Conservation (phyloP, 176 grass and related monocot genomes). For the Juncus effusus region DNA sequence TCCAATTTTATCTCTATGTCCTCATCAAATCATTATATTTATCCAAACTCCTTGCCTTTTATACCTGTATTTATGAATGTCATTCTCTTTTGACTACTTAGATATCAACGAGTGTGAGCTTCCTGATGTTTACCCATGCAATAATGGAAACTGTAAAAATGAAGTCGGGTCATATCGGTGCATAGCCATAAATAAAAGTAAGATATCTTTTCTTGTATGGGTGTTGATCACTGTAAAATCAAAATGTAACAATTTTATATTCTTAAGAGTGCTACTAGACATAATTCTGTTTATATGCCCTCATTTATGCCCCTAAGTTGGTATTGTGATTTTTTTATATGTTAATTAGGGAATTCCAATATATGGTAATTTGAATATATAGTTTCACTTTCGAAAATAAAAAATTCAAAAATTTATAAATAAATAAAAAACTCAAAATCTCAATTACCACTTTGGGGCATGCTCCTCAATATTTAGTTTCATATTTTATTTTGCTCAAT, state of each 20-base stretch:
- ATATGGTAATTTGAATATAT: too few relatives aligned
- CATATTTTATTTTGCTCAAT: too few relatives aligned
- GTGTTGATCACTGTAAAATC: slow-evolving; percentile 31
- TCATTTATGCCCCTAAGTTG: not conserved
- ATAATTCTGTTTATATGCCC: not conserved
- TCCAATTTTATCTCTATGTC: too few relatives aligned
- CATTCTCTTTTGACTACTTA: not conserved
- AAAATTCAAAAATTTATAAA: too few relatives aligned
- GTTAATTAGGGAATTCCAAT: too few relatives aligned
- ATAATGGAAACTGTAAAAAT: slow-evolving; percentile 37
- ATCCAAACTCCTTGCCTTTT: too few relatives aligned
- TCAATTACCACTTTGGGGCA: too few relatives aligned
- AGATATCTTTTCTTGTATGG: slow-evolving; percentile 9
- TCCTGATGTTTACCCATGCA: slow-evolving; percentile 22
- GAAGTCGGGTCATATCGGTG: slow-evolving; percentile 19
- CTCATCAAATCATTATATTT: too few relatives aligned
- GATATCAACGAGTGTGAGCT: slow-evolving; percentile 57
- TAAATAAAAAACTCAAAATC: too few relatives aligned
- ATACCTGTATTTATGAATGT: too few relatives aligned
- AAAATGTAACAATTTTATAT: slow-evolving; percentile 32
- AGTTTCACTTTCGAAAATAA: too few relatives aligned
- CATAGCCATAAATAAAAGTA: slow-evolving; percentile 27
- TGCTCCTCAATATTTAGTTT: too few relatives aligned
- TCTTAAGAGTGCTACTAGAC: slow-evolving; percentile 49
- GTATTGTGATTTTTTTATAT: not conserved